A percentile compares a stretch with the other conserved stretches of the same genome.
Conservation (phyloP, 1,284 basidiomycete genomes). For the Irpex rosettiformis region DNA sequence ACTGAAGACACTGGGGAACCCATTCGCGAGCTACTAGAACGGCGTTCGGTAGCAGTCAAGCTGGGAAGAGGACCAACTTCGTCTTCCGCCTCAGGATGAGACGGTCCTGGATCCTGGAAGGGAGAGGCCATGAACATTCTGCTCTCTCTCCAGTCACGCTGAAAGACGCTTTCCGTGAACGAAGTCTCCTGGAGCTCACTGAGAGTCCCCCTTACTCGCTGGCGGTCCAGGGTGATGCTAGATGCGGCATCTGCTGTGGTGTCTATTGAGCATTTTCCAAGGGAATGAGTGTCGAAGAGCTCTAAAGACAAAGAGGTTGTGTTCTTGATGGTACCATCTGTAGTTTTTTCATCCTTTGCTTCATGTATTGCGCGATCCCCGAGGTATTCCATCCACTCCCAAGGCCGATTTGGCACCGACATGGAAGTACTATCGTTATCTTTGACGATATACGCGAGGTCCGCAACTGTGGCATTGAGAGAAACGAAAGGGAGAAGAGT, state of each 20-base stretch:
- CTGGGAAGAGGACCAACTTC: slow-evolving; percentile 19
- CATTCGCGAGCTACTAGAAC: slow-evolving; percentile 20
- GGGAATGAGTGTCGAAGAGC: slow-evolving; percentile 58
- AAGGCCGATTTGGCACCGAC: slow-evolving; percentile 68
- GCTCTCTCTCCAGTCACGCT: slow-evolving; percentile 73
- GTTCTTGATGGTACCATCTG: slow-evolving; percentile 53
- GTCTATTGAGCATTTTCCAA: slow-evolving; percentile 52
- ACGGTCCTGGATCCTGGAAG: slow-evolving; percentile 3
- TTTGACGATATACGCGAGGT: slow-evolving; percentile 55
- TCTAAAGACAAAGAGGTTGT: slow-evolving; percentile 71
- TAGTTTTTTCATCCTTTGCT: slow-evolving; percentile 36
- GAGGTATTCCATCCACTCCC: slow-evolving; percentile 82
- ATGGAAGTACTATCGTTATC: slow-evolving; percentile 37
- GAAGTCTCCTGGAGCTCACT: slow-evolving; percentile 64
- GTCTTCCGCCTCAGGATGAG: slow-evolving; percentile 32
- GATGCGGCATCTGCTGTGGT: slow-evolving; percentile 12
- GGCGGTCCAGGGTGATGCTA: slow-evolving; percentile 26
- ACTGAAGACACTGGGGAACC: slow-evolving; percentile 32
- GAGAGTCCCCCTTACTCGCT: slow-evolving; percentile 38
- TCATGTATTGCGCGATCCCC: slow-evolving; percentile 51
- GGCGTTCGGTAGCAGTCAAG: slow-evolving; percentile 12
- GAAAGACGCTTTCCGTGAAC: slow-evolving; percentile 59
- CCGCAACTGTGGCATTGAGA: slow-evolving; percentile 45
- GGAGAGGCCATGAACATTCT: slow-evolving; percentile 29
- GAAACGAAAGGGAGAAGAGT: slow-evolving; percentile 53